A percentile compares a stretch with the other conserved stretches of the same genome.
Evolutionary conservation across 495 filamentous ascomycete genomes (phyloP).

Genomic region (Penicillium waksmanii): DNA sequence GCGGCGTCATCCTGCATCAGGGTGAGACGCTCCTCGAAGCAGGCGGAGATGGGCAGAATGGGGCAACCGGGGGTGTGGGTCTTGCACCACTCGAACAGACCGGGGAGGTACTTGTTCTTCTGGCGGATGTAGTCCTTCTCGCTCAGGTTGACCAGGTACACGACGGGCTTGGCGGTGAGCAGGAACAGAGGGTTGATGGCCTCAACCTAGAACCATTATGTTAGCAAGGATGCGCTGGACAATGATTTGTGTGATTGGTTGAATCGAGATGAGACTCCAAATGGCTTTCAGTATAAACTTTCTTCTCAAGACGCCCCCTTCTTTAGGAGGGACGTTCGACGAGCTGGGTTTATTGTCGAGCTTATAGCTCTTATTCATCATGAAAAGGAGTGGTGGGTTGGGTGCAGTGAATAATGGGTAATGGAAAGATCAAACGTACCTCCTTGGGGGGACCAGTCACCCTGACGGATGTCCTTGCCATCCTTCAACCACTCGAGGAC

Average conservation of each 20-base stretch:
- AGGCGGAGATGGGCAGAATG: constrained; percentile 89
- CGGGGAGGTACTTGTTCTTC: constrained; percentile 98
- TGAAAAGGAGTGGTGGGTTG: constrained; percentile 41
- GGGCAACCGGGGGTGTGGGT: constrained; percentile 83
- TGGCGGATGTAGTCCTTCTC: constrained; percentile 98
- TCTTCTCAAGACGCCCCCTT: constrained; percentile 82
- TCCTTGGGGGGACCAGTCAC: constrained; percentile 91
- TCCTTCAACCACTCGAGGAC: constrained; percentile 78
- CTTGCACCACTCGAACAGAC: constrained; percentile 93
- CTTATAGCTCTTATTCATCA: constrained; percentile 98
- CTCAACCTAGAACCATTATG: constrained; percentile 70
- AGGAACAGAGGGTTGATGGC: constrained; percentile 96
- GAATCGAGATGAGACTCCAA: constrained; percentile 14
- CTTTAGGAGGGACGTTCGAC: constrained; percentile 80
- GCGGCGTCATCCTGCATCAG: constrained; percentile 75
- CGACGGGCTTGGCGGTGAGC: constrained; percentile 94
- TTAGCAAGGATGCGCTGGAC: constrained; percentile 35
- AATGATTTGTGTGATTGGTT: constrained; percentile 16
- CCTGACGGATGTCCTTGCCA: constrained; percentile 91
- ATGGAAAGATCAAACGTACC: constrained; percentile 62
- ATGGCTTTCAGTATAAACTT: constrained; percentile 34
- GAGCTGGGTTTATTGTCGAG: constrained; percentile 99
- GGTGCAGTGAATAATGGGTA: constrained; percentile 5
- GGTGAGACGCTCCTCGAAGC: constrained; percentile 89
- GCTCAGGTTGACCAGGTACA: constrained; percentile 95